phyloP scores from a whole-genome alignment of 2,329 filamentous ascomycete species.

The Graphium sp. region DNA sequence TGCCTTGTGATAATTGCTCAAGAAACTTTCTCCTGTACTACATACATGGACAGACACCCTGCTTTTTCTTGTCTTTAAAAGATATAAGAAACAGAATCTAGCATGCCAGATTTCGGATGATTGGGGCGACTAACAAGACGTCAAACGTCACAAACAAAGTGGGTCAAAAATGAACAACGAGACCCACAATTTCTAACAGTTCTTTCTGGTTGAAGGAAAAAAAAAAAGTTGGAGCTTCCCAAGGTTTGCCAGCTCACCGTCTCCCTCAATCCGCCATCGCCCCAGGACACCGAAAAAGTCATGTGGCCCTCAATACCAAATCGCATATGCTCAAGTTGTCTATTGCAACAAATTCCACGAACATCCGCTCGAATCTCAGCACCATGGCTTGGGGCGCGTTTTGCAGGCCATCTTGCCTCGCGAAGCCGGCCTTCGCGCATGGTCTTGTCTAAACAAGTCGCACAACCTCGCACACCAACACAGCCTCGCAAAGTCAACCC shows the following conservation, averaged over 20 bases:
- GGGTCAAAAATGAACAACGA: too few species aligned
- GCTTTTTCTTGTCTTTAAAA: too few species aligned
- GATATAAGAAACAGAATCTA: too few species aligned
- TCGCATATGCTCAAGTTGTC: neutral
- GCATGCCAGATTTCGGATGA: too few species aligned
- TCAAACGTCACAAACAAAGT: too few species aligned
- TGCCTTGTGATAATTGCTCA: too few species aligned
- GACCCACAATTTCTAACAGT: neutral
- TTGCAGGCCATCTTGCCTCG: neutral
- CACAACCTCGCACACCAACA: too few species aligned
- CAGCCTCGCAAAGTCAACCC: conserved; percentile 19
- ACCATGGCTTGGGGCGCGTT: neutral
- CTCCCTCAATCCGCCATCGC: neutral
- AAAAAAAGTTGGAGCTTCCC: neutral
- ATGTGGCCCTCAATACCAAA: neutral
- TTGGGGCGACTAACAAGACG: too few species aligned
- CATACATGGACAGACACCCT: too few species aligned
- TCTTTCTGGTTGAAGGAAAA: neutral
- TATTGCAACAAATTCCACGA: neutral
- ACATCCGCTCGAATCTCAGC: conserved; percentile 1
- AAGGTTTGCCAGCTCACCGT: neutral
- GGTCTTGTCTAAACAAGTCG: conserved; percentile 38
- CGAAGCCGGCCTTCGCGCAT: conserved; percentile 29
- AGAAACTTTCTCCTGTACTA: too few species aligned
- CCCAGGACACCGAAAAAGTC: neutral